Percentiles rank a stretch among this genome's conserved stretches.
phyloP scores from a whole-genome alignment of 1,139 yeast species.

The Yamadazyma oceani region DNA sequence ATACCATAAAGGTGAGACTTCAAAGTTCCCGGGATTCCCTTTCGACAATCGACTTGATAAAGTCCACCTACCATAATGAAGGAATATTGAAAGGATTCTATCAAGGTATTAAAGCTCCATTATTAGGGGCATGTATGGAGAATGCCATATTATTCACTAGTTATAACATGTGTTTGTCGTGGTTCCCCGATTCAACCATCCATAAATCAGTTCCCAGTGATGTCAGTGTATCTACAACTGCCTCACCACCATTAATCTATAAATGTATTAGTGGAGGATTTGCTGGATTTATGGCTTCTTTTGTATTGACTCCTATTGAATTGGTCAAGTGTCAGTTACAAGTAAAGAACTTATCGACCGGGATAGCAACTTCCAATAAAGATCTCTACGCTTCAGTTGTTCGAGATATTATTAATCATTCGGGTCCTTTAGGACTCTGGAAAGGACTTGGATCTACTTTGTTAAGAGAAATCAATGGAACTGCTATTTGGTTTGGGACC shows the following conservation, averaged over 20 bases:
- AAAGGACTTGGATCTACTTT: constrained; percentile 85
- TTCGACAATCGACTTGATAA: constrained; percentile 63
- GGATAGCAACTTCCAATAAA: constrained; percentile 2
- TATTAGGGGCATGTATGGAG: constrained; percentile 86
- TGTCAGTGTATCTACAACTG: no score
- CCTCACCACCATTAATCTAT: constrained; percentile 27
- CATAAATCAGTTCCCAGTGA: constrained; percentile 17
- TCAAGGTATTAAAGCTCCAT: constrained; percentile 75
- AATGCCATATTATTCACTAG: constrained; percentile 60
- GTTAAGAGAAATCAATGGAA: constrained; percentile 82
- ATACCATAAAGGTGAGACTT: constrained; percentile 84
- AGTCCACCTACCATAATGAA: constrained; percentile 58
- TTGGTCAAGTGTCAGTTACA: constrained; percentile 85
- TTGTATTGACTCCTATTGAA: constrained; percentile 86
- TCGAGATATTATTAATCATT: constrained; percentile 37
- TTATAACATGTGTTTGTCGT: constrained; percentile 63
- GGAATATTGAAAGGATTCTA: constrained; percentile 56
- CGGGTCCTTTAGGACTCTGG: constrained; percentile 68
- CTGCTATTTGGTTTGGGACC: constrained; percentile 93
- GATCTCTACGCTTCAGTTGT: constrained; percentile 37
- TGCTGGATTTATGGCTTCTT: constrained; percentile 82
- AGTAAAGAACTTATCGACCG: constrained; percentile 52
- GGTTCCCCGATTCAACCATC: constrained; percentile 48
- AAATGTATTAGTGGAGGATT: constrained; percentile 70
- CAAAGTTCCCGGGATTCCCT: constrained; percentile 54